Evolutionary conservation across 148 eudicot genomes (phyloP).

Genomic region (Bassia scoparia): DNA sequence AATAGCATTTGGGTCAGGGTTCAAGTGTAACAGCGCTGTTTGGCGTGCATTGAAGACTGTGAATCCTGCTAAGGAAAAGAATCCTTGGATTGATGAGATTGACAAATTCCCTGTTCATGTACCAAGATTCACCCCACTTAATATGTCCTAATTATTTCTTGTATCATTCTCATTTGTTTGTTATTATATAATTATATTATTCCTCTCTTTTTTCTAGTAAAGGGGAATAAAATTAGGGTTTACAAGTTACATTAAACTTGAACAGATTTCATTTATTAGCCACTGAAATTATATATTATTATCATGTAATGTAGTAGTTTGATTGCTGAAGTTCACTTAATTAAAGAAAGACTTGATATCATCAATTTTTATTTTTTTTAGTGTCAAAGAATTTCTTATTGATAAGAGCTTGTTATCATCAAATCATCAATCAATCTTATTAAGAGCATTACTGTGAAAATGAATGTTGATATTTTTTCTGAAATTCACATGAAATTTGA

Average conservation of each 20-base stretch:
- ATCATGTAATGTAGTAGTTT: background rate
- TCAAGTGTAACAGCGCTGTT: constrained; percentile 49
- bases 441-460: too few relatives aligned
- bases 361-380: background rate
- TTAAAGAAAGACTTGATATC: background rate
- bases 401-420: background rate
- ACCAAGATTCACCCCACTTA: constrained; percentile 29
- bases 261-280: constrained; percentile 1
- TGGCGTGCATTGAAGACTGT: constrained; percentile 40
- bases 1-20: constrained; percentile 46
- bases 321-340: constrained; percentile 9
- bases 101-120: constrained; percentile 35
- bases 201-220: background rate
- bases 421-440: too few relatives aligned
- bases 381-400: background rate
- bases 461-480: too few relatives aligned
- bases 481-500: too few relatives aligned
- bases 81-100: constrained; percentile 51
- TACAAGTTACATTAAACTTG: background rate
- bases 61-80: constrained; percentile 36
- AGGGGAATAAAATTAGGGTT: background rate
- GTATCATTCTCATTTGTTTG: background rate
- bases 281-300: background rate
- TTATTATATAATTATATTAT: too few relatives aligned
- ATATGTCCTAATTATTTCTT: background rate